Percentiles rank a stretch among this genome's conserved stretches.
These are phyloP conservation scores for Candida silvicultrix DNA, from an alignment of 805 yeast genomes.

Conservation along the genomic window DNA sequence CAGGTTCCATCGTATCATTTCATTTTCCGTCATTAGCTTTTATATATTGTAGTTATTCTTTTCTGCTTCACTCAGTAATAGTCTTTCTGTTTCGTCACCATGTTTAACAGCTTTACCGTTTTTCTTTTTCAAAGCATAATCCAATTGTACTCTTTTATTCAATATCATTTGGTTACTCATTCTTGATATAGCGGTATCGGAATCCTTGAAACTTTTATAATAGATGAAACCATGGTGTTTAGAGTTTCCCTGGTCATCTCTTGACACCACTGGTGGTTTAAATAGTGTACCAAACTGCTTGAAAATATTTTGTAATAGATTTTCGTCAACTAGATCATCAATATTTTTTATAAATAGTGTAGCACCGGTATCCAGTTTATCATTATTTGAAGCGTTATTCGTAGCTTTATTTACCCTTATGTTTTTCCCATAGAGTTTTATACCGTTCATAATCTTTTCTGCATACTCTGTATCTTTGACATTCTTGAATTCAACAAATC, in stretches of 20 bases:
- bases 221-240: slow-evolving; percentile 64
- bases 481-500: slow-evolving; percentile 68
- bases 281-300: slow-evolving; percentile 60
- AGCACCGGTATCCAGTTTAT: slow-evolving; percentile 46
- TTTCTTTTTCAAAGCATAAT: slow-evolving; percentile 64
- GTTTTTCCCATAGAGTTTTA: slow-evolving; percentile 53
- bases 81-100: slow-evolving; percentile 76
- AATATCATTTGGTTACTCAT: slow-evolving; percentile 66
- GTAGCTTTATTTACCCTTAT: slow-evolving; percentile 47
- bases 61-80: slow-evolving; percentile 59
- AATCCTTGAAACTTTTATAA: slow-evolving; percentile 54
- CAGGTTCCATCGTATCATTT: no score
- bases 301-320: slow-evolving; percentile 43
- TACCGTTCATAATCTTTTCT: slow-evolving; percentile 50
- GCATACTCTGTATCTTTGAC: slow-evolving; percentile 67
- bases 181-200: slow-evolving; percentile 65
- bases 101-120: slow-evolving; percentile 49
- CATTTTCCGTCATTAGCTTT: background rate
- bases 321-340: slow-evolving; percentile 59
- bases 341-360: slow-evolving; percentile 65
- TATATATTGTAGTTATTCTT: slow-evolving; percentile 25
- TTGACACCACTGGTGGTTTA: slow-evolving; percentile 40
- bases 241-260: slow-evolving; percentile 42
- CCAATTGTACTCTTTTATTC: slow-evolving; percentile 54
- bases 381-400: slow-evolving; percentile 13